A percentile compares a stretch with the other conserved stretches of the same genome.
phyloP scores from a whole-genome alignment of 768 basidiomycete genomes.

The Cubamyces sp. region DNA sequence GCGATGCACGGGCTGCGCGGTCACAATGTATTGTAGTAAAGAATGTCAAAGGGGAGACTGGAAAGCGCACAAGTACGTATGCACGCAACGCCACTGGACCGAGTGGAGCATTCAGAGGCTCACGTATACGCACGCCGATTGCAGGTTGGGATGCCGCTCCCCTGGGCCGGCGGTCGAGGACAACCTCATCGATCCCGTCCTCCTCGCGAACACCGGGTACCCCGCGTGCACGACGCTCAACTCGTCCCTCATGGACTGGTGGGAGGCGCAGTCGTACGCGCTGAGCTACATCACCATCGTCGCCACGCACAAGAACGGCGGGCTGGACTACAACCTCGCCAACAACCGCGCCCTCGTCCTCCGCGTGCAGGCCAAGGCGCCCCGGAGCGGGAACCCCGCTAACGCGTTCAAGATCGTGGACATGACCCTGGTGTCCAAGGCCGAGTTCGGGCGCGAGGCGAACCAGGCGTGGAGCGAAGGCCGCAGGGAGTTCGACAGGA shows the following conservation, averaged over 20 bases:
- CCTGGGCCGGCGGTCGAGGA: neutral
- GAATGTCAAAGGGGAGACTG: conserved; percentile 4
- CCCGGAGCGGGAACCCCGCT: neutral
- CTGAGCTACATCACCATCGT: neutral
- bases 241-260: neutral
- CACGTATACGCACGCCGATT: neutral
- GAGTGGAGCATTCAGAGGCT: too few relatives aligned
- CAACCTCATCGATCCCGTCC: neutral
- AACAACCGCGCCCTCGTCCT: neutral
- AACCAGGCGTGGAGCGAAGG: neutral
- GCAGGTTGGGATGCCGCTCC: neutral
- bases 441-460: neutral
- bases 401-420: conserved; percentile 3
- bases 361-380: neutral
- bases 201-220: neutral
- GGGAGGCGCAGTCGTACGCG: conserved; percentile 3
- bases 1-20: conserved; percentile 2
- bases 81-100: too few relatives aligned
- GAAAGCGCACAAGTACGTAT: neutral
- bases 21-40: conserved; percentile 3
- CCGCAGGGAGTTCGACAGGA: neutral
- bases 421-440: neutral
- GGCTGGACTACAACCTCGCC: neutral
- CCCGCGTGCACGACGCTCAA: neutral
- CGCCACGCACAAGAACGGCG: neutral